phyloP scores from a whole-genome alignment of 164 flowering plant genomes.

The Kalanchoe fedtschenkoi region DNA sequence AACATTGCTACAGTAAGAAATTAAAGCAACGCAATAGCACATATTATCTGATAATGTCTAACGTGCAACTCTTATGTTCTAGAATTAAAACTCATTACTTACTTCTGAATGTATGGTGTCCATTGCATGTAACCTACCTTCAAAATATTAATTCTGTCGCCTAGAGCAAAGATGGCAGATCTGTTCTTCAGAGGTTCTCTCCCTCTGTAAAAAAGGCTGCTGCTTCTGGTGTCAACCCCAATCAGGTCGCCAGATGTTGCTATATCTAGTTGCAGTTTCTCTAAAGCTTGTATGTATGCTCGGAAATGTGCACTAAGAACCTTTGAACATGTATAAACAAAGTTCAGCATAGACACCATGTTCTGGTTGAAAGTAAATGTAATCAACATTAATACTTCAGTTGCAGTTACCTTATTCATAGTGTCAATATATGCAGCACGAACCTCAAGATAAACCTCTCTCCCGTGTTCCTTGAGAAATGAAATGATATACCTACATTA shows the following conservation, averaged over 20 bases:
- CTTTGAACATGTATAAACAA: slow-evolving; percentile 21
- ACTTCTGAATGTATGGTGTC: neutral
- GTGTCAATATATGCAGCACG: slow-evolving; percentile 92
- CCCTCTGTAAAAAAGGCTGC: slow-evolving; percentile 71
- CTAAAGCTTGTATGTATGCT: slow-evolving; percentile 91
- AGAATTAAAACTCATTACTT: neutral
- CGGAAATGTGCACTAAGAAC: slow-evolving; percentile 95
- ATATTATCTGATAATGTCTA: too few species aligned
- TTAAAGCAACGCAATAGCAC: too few species aligned
- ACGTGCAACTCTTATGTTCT: too few species aligned
- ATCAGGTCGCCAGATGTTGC: slow-evolving; percentile 87
- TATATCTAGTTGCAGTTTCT: slow-evolving; percentile 88
- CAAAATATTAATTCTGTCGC: slow-evolving; percentile 82
- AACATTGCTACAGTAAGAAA: too few species aligned
- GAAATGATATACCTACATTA: slow-evolving; percentile 57
- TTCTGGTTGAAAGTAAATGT: neutral
- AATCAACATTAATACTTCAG: neutral
- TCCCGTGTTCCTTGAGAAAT: slow-evolving; percentile 92
- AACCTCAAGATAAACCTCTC: slow-evolving; percentile 73
- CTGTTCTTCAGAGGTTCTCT: slow-evolving; percentile 96
- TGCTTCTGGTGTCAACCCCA: slow-evolving; percentile 80
- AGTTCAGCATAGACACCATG: neutral
- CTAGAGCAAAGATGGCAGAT: slow-evolving; percentile 91
- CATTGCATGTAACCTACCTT: slow-evolving; percentile 38
- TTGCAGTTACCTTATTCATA: slow-evolving; percentile 74